A percentile compares a stretch with the other conserved stretches of the same genome.
phyloP scores from a whole-genome alignment of 768 basidiomycete species.

The Boletales sp. region DNA sequence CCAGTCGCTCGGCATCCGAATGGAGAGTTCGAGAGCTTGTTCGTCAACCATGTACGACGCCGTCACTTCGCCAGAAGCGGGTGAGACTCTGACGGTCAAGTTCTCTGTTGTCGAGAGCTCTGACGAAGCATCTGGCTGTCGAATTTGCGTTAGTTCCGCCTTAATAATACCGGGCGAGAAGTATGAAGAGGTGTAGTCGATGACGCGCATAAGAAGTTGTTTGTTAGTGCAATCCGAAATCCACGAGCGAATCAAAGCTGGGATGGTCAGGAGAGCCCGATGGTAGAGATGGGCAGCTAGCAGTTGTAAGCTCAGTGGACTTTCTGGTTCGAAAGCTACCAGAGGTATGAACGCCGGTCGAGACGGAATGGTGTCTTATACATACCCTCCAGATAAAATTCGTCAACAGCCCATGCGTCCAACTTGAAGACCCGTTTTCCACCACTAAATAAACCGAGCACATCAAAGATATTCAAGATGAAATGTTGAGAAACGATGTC shows the following conservation, averaged over 20 bases:
- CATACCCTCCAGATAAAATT: conserved; percentile 74
- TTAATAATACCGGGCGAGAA: conserved; percentile 89
- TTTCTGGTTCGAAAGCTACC: conserved; percentile 57
- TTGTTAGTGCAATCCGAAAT: conserved; percentile 86
- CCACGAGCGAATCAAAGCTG: conserved; percentile 84
- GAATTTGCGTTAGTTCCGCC: conserved; percentile 76
- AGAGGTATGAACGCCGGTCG: background rate
- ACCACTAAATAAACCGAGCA: conserved; percentile 66
- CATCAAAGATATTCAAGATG: conserved; percentile 65
- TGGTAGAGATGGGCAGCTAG: conserved; percentile 89
- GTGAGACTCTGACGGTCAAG: conserved; percentile 73
- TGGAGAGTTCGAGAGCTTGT: conserved; percentile 82
- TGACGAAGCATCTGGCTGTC: conserved; percentile 47
- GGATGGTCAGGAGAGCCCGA: conserved; percentile 76
- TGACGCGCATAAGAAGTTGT: conserved; percentile 73
- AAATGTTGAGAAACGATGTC: conserved; percentile 62
- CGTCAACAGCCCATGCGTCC: conserved; percentile 82
- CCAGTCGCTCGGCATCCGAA: conserved; percentile 87
- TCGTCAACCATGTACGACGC: conserved; percentile 90
- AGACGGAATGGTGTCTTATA: conserved; percentile 1
- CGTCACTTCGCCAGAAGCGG: conserved; percentile 73
- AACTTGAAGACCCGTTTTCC: conserved; percentile 70
- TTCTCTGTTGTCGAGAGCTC: conserved; percentile 67
- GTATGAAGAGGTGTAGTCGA: conserved; percentile 73
- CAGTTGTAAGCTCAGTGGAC: conserved; percentile 51